phyloP scores from a whole-genome alignment of 2,329 filamentous ascomycete species.

The Trichoderma harzianum region DNA sequence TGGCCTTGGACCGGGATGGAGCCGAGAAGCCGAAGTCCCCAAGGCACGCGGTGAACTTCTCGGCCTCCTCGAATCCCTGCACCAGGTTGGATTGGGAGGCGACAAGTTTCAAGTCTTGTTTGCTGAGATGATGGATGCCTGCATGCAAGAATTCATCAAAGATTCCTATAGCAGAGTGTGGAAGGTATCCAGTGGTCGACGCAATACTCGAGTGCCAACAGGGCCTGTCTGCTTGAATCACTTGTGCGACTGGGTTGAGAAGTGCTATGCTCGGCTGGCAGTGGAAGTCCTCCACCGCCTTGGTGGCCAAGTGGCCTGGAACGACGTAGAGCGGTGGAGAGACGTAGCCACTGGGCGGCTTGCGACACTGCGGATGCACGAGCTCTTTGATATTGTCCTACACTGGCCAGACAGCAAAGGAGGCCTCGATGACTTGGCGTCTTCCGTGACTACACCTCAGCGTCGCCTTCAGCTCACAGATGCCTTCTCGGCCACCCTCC shows the following conservation, averaged over 20 bases:
- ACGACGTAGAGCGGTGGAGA: slow-evolving; percentile 65
- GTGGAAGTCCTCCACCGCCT: slow-evolving; percentile 56
- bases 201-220: slow-evolving; percentile 12
- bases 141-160: slow-evolving; percentile 62
- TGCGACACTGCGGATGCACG: slow-evolving; percentile 64
- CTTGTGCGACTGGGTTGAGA: slow-evolving; percentile 65
- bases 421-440: slow-evolving; percentile 70
- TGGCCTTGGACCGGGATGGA: slow-evolving; percentile 22
- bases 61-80: slow-evolving; percentile 55
- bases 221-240: slow-evolving; percentile 55
- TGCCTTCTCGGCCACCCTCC: slow-evolving; percentile 63
- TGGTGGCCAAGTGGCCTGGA: slow-evolving; percentile 45
- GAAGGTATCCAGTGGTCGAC: slow-evolving; percentile 31
- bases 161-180: slow-evolving; percentile 63
- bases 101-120: slow-evolving; percentile 68
- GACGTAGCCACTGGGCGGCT: slow-evolving; percentile 66
- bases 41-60: slow-evolving; percentile 50
- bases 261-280: slow-evolving; percentile 62
- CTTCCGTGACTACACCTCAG: slow-evolving; percentile 65
- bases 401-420: slow-evolving; percentile 69
- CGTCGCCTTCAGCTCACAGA: slow-evolving; percentile 68
- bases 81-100: slow-evolving; percentile 64
- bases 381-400: slow-evolving; percentile 76
- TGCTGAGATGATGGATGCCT: slow-evolving; percentile 65
- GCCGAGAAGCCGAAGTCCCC: slow-evolving; percentile 27